Evolutionary conservation across 2,329 filamentous ascomycete genomes (phyloP).

Genomic region (Ophiostoma sp.): DNA sequence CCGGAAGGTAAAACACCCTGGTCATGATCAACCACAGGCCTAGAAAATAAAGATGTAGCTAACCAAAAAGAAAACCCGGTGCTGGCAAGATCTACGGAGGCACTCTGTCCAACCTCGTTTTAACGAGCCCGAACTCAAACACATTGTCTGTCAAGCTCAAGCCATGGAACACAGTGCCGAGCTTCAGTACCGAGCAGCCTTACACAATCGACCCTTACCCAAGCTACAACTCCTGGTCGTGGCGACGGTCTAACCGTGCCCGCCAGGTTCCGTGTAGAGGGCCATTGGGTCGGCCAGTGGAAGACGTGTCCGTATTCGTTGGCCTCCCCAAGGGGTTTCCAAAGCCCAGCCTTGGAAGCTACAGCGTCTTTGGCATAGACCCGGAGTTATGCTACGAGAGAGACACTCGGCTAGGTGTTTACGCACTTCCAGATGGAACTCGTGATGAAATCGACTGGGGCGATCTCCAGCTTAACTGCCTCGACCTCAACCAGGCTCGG

Average conservation of each 20-base stretch:
- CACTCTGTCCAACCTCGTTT: conserved; percentile 45
- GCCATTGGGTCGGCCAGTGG: conserved; percentile 52
- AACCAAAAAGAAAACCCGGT: conserved; percentile 30
- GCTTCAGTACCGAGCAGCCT: conserved; percentile 44
- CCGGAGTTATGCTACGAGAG: conserved; percentile 61
- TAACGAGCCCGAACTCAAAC: conserved; percentile 34
- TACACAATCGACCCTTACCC: conserved; percentile 66
- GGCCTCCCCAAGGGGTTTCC: conserved; percentile 56
- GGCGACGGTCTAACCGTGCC: conserved; percentile 50
- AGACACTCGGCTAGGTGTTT: conserved; percentile 62
- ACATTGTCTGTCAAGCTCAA: conserved; percentile 32
- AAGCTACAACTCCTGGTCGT: conserved; percentile 58
- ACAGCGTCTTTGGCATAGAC: conserved; percentile 55
- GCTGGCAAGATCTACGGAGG: conserved; percentile 53
- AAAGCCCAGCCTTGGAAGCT: conserved; percentile 57
- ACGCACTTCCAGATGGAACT: conserved; percentile 51
- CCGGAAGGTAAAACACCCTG: conserved; percentile 32
- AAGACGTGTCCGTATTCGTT: conserved; percentile 61
- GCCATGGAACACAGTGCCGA: conserved; percentile 26
- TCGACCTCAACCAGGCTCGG: conserved; percentile 59
- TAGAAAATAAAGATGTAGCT: not conserved
- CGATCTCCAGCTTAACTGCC: conserved; percentile 60
- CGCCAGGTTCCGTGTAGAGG: conserved; percentile 60
- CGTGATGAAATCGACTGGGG: conserved; percentile 69
- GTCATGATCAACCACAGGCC: too few relatives aligned